A percentile compares a stretch with the other conserved stretches of the same genome.
phyloP scores from a whole-genome alignment of 2,329 filamentous ascomycete genomes.

The Pezicula neosporulosa region DNA sequence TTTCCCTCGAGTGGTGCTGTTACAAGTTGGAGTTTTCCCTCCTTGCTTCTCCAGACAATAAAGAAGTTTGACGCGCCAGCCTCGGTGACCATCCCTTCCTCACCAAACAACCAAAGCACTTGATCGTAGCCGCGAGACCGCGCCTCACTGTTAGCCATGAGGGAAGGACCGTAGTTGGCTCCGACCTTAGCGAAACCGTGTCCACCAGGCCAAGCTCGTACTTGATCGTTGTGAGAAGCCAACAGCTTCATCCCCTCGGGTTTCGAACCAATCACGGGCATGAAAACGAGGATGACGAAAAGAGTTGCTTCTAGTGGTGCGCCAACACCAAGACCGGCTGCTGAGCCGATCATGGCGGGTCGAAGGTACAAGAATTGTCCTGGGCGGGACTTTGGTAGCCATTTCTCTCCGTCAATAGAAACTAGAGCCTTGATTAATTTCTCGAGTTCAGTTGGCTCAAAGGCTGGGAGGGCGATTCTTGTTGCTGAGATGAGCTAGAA shows the following conservation, averaged over 20 bases:
- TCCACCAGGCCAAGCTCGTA: conserved; percentile 89
- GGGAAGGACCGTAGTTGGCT: conserved; percentile 85
- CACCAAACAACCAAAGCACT: conserved; percentile 89
- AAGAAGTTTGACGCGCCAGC: conserved; percentile 94
- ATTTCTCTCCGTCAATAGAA: conserved; percentile 70
- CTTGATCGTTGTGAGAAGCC: conserved; percentile 75
- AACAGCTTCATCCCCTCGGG: conserved; percentile 66
- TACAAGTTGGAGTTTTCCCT: conserved; percentile 65
- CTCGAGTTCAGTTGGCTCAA: conserved; percentile 68
- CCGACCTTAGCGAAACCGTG: conserved; percentile 92
- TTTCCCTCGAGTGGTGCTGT: conserved; percentile 81
- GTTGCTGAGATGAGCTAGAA: conserved; percentile 47
- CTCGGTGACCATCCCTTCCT: conserved; percentile 77
- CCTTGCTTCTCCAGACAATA: conserved; percentile 68
- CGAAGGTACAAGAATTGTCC: conserved; percentile 74
- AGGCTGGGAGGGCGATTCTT: conserved; percentile 72
- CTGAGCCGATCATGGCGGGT: conserved; percentile 82
- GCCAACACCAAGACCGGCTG: conserved; percentile 76
- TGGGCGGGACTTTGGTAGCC: conserved; percentile 68
- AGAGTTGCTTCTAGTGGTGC: conserved; percentile 79
- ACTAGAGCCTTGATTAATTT: conserved; percentile 71
- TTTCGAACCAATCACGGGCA: conserved; percentile 39
- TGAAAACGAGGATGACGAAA: conserved; percentile 72
- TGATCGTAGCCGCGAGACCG: conserved; percentile 74
- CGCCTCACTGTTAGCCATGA: conserved; percentile 76